phyloP scores from a whole-genome alignment of 2,329 filamentous ascomycete genomes.

The Fusarium nisikadoi region DNA sequence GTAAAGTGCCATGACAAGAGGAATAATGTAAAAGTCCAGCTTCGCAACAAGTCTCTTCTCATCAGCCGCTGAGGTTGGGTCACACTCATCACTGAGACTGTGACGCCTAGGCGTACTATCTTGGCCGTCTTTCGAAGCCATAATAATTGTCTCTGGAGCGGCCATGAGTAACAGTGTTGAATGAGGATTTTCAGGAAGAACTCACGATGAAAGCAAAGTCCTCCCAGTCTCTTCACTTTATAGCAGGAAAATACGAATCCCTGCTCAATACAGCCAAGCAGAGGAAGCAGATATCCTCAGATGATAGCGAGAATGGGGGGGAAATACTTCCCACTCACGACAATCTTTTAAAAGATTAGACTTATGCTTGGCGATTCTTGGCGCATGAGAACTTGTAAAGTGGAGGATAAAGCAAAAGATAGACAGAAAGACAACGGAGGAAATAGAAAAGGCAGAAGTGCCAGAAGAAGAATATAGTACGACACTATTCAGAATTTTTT shows the following conservation, averaged over 20 bases:
- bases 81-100: conserved; percentile 33
- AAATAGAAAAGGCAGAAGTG: conserved; percentile 3
- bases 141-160: conserved; percentile 6
- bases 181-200: background rate
- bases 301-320: background rate
- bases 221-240: background rate
- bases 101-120: conserved; percentile 26
- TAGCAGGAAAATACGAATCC: background rate
- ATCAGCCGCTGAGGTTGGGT: conserved; percentile 29
- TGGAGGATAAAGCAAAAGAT: background rate
- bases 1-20: conserved; percentile 75
- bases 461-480: background rate
- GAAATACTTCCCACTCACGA: conserved; percentile 26
- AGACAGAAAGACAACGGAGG: background rate
- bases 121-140: conserved; percentile 20
- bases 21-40: conserved; percentile 71
- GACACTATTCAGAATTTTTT: background rate
- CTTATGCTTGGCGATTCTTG: conserved; percentile 39
- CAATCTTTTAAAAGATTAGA: conserved; percentile 25
- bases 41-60: conserved; percentile 71
- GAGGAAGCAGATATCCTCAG: background rate
- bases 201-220: background rate
- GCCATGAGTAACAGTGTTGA: background rate
- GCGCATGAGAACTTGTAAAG: background rate
- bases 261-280: conserved; percentile 1